phyloP scores from a whole-genome alignment of 805 yeast genomes.

The Cyberlindnera veronae region DNA sequence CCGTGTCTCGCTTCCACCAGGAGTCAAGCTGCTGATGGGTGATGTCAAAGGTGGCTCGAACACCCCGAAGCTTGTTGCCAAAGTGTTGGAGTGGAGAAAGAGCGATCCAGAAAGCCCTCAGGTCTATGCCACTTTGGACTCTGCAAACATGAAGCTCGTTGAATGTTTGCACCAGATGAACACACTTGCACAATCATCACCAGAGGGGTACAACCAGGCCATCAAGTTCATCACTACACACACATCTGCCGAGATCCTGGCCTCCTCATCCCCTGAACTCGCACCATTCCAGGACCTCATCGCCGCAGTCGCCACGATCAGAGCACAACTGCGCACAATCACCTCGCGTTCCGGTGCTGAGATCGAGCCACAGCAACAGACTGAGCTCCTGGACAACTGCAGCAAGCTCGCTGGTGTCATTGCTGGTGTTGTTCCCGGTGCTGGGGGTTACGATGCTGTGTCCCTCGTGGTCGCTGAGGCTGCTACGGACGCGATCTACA shows the following conservation, averaged over 20 bases:
- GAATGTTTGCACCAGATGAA: conserved; percentile 42
- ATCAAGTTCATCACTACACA: conserved; percentile 19
- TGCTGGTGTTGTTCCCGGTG: conserved; percentile 98
- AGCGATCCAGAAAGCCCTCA: conserved; percentile 47
- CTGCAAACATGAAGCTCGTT: conserved; percentile 57
- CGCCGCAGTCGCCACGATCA: conserved; percentile 44
- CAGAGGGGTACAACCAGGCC: conserved; percentile 34
- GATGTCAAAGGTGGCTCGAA: conserved; percentile 91
- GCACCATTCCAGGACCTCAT: conserved; percentile 34
- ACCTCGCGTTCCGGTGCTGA: conserved; percentile 72
- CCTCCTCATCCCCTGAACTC: conserved; percentile 3
- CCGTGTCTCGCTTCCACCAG: conserved; percentile 62
- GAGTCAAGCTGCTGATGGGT: conserved; percentile 79
- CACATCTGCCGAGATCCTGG: conserved; percentile 10
- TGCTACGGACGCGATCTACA: conserved; percentile 33
- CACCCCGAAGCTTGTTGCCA: conserved; percentile 84
- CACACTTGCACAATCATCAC: conserved; percentile 28
- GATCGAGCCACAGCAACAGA: conserved; percentile 83
- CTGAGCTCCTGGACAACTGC: conserved; percentile 59
- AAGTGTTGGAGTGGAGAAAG: conserved; percentile 65
- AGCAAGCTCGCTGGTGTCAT: conserved; percentile 64
- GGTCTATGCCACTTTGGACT: conserved; percentile 54
- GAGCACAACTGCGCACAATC: conserved; percentile 56
- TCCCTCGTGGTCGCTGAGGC: conserved; percentile 59
- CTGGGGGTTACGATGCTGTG: conserved; percentile 96